phyloP scores from a whole-genome alignment of 495 filamentous ascomycete species.

The Neurospora terricola region DNA sequence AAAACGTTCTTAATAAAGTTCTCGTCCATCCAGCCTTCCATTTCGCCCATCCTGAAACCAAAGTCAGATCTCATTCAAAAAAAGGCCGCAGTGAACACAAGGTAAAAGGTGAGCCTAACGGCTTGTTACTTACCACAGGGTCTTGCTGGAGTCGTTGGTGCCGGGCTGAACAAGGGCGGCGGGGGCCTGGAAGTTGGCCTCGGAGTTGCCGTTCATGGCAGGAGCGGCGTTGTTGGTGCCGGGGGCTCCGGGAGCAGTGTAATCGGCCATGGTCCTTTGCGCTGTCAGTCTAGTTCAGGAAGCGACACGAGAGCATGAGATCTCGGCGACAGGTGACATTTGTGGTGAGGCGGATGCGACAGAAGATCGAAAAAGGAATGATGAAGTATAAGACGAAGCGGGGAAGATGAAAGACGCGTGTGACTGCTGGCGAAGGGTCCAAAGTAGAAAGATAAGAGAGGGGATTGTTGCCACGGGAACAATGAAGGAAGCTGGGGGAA shows the following conservation, averaged over 20 bases:
- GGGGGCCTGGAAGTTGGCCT: slow-evolving; percentile 8
- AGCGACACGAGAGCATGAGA: not conserved
- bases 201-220: slow-evolving; percentile 22
- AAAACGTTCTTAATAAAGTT: slow-evolving; percentile 94
- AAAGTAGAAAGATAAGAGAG: not conserved
- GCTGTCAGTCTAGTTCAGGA: not conserved
- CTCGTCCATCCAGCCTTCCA: slow-evolving; percentile 99
- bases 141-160: slow-evolving; percentile 24
- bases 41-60: slow-evolving; percentile 86
- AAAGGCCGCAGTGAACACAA: not conserved
- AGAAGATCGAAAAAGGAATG: not conserved
- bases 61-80: slow-evolving; percentile 9
- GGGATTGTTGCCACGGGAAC: not conserved
- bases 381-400: not conserved
- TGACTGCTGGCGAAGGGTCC: not conserved
- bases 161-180: slow-evolving; percentile 5
- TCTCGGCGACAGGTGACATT: not conserved
- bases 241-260: slow-evolving; percentile 9
- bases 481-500: not conserved
- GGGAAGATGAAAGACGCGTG: not conserved
- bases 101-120: not conserved
- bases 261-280: slow-evolving; percentile 19
- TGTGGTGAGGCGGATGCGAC: not conserved
- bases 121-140: slow-evolving; percentile 31
- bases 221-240: slow-evolving; percentile 15